A percentile compares a stretch with the other conserved stretches of the same genome.
phyloP scores from a whole-genome alignment of 1,284 basidiomycete species.

The Pseudozyma tsukubaensis region DNA sequence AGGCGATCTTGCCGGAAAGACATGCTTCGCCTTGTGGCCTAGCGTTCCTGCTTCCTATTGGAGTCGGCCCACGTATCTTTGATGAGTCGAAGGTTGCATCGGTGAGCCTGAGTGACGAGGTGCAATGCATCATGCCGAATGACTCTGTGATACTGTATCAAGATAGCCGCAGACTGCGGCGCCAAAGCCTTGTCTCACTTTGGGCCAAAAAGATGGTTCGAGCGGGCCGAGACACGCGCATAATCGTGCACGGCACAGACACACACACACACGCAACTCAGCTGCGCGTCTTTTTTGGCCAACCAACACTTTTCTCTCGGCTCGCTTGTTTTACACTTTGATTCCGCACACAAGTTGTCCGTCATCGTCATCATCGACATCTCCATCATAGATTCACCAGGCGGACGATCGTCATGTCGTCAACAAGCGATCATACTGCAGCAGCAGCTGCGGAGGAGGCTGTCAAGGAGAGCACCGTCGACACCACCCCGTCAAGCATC shows the following conservation, averaged over 20 bases:
- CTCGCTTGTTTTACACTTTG: not conserved
- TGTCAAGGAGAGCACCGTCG: not conserved
- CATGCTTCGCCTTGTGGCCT: no score
- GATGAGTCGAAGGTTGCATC: no score
- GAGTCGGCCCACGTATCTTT: no score
- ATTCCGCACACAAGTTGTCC: not conserved
- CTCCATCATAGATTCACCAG: not conserved
- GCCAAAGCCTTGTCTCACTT: no score
- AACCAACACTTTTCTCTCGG: constrained; percentile 23
- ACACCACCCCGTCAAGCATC: not conserved
- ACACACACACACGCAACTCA: constrained; percentile 13
- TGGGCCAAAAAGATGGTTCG: constrained; percentile 2
- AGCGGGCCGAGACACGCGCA: constrained; percentile 16
- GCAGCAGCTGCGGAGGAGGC: not conserved
- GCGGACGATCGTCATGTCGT: constrained; percentile 12
- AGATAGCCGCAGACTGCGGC: no score
- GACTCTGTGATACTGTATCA: no score
- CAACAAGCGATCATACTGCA: constrained; percentile 5
- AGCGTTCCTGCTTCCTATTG: no score
- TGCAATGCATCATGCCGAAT: no score
- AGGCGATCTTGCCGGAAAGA: no score
- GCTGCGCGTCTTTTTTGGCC: constrained; percentile 6
- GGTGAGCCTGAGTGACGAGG: no score
- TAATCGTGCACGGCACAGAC: constrained; percentile 3
- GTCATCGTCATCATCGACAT: not conserved